A percentile compares a stretch with the other conserved stretches of the same genome.
These are phyloP conservation scores for Sequoia sempervirens DNA, from an alignment of 75 land plant species.

Conservation along the genomic window DNA sequence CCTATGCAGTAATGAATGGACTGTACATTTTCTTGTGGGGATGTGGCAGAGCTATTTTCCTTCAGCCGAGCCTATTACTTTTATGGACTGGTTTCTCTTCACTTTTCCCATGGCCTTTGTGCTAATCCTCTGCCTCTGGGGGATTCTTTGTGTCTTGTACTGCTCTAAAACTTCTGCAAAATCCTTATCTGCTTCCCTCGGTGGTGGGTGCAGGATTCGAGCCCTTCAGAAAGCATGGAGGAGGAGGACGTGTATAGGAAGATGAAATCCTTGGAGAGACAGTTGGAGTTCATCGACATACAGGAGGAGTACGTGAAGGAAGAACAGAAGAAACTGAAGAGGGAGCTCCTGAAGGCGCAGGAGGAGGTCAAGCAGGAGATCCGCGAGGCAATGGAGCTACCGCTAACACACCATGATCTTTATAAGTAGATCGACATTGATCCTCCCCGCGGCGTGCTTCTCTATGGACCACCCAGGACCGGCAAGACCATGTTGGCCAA, in stretches of 20 bases:
- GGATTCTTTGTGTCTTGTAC: no score
- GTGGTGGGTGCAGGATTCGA: conserved; percentile 12
- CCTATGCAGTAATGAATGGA: no score
- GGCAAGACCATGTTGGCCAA: conserved; percentile 89
- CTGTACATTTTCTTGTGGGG: no score
- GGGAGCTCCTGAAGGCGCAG: conserved; percentile 74
- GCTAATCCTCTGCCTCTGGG: no score
- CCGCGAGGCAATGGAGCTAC: conserved; percentile 80
- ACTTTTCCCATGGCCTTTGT: no score
- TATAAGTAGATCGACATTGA: conserved; percentile 85
- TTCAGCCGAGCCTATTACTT: no score
- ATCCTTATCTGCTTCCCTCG: no score
- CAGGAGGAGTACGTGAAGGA: conserved; percentile 90
- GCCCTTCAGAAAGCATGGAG: conserved; percentile 21
- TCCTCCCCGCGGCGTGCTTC: conserved; percentile 78
- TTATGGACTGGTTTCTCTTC: no score
- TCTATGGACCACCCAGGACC: conserved; percentile 83
- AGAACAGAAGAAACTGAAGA: conserved; percentile 73
- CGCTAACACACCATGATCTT: conserved; percentile 78
- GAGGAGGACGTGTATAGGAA: conserved; percentile 76
- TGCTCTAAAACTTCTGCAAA: no score
- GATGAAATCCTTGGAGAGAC: conserved; percentile 61
- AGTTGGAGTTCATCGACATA: conserved; percentile 79
- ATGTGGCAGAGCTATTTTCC: no score
- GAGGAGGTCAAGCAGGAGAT: conserved; percentile 95